Base-by-base conservation (phyloP, 2,329 filamentous ascomycete species). In the Aschersonia sp. region DNA sequence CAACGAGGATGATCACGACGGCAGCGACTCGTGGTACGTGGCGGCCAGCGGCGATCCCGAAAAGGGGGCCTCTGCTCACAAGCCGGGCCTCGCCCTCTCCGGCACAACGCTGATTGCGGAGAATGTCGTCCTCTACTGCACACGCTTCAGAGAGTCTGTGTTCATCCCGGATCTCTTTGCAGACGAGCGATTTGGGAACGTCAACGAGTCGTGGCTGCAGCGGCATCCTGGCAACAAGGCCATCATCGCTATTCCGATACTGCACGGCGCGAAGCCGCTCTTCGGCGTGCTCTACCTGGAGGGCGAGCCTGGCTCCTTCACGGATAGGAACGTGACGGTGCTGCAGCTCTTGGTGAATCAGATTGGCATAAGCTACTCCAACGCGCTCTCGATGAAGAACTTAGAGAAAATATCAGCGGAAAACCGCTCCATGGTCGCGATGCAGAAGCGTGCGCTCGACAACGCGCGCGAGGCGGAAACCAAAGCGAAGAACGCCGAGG, bases 191-290 rank as follows among this genome's bases (percentile, higher is more conserved):
- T 88, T 89, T 53, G 82, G 83, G 43, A 87, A 86, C 51, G 83
- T 88, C 6, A 78, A 74, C 44, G 76, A 83, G 29, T 68, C 72
- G 1, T 89, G 84, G 77, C 66, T 85, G 32, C 71, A 76, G 53
- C 72, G 73, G 47, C 84, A 87, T 52, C 81, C 83, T 0, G 66
- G 75, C 35, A 83, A 84, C 55, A 84, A 81, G 57, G 79, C 83
- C 4, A 79, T 89, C 50, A 88, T 90, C 50, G 81, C 83, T n/a
- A 78, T 89, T 40, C 85, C 85, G 0, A 89, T 90, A 48, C 71
- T 79, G 44, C 84, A 88, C 59, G 84, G 82, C 4, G 73, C 76
- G 32, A 81, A 83, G 46, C 74, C 77, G 6, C 70, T 89, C 4
- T 70, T 88, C 9, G 85, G 85, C 1, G 80, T 84, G 12, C 69